Percentiles rank a stretch among this genome's conserved stretches.
These are phyloP conservation scores for Arachnopeziza araneosa DNA, from an alignment of 2,329 filamentous ascomycete genomes.

Conservation along the genomic window DNA sequence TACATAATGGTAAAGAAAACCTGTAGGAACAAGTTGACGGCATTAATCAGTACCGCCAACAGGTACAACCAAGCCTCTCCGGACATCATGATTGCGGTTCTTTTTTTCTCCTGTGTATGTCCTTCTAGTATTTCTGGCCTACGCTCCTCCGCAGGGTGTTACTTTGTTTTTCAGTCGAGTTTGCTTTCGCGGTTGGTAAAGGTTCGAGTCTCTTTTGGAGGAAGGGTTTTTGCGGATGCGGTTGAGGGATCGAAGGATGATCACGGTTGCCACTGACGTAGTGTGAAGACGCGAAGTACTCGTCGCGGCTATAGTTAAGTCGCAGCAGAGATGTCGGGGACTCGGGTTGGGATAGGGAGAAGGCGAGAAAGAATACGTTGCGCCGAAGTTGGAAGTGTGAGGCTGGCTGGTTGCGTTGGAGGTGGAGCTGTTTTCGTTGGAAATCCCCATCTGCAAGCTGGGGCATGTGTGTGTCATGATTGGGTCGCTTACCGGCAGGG, in stretches of 20 bases:
- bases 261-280: neutral
- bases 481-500: neutral
- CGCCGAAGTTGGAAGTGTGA: constrained; percentile 22
- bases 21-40: constrained; percentile 98
- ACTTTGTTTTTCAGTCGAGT: constrained; percentile 2
- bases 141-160: neutral
- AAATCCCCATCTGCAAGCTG: neutral
- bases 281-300: neutral
- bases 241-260: neutral
- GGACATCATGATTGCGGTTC: constrained; percentile 62
- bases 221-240: constrained; percentile 11
- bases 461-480: neutral
- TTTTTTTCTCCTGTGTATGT: neutral
- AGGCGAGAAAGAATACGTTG: neutral
- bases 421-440: neutral
- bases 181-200: neutral
- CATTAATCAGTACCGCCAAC: constrained; percentile 96
- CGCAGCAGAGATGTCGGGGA: constrained; percentile 12
- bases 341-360: constrained; percentile 15
- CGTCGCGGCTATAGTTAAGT: neutral
- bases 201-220: neutral
- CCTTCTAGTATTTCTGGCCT: neutral
- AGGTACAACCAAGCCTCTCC: constrained; percentile 98
- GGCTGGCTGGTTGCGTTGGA: neutral
- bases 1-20: constrained; percentile 99